A percentile compares a stretch with the other conserved stretches of the same genome.
phyloP scores from a whole-genome alignment of 2,329 filamentous ascomycete species.

The Stachybotrys echinatus region DNA sequence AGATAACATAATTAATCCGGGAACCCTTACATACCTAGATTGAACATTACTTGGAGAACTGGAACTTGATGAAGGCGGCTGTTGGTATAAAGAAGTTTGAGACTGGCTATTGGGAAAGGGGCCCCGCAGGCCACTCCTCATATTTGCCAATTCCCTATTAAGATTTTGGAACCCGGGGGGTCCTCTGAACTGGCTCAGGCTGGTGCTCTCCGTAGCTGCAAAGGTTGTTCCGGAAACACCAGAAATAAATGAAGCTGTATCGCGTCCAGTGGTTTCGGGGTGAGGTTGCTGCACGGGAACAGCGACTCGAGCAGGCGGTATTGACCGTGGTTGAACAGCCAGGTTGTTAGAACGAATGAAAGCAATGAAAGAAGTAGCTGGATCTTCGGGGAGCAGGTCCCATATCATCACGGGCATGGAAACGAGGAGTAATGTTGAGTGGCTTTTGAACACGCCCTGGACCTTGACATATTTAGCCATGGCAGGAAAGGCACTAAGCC shows the following conservation, averaged over 20 bases:
- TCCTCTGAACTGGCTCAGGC: conserved; percentile 12
- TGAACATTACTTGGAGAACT: conserved; percentile 12
- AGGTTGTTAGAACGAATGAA: conserved; percentile 56
- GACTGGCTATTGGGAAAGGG: conserved; percentile 13
- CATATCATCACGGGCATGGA: conserved; percentile 56
- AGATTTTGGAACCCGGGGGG: conserved; percentile 14
- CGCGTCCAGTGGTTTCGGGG: conserved; percentile 10
- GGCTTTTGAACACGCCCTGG: conserved; percentile 56
- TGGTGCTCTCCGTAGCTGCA: conserved; percentile 20
- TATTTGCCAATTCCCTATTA: conserved; percentile 7
- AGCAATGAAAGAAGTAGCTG: conserved; percentile 51
- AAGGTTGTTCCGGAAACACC: conserved; percentile 27
- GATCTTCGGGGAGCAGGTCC: conserved; percentile 53
- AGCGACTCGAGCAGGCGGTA: conserved; percentile 13
- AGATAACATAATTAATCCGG: conserved; percentile 7
- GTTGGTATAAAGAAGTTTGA: conserved; percentile 9
- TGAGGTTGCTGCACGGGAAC: conserved; percentile 16
- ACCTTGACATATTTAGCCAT: conserved; percentile 56
- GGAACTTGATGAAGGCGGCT: conserved; percentile 4
- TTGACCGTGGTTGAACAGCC: conserved; percentile 23
- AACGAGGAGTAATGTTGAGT: conserved; percentile 52
- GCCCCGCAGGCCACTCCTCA: conserved; percentile 2
- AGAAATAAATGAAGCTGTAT: conserved; percentile 23
- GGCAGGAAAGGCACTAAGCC: conserved; percentile 50
- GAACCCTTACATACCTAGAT: conserved; percentile 13